Evolutionary conservation across 176 grass and related monocot genomes (phyloP).

Genomic region (Echinochloa phyllopogon): DNA sequence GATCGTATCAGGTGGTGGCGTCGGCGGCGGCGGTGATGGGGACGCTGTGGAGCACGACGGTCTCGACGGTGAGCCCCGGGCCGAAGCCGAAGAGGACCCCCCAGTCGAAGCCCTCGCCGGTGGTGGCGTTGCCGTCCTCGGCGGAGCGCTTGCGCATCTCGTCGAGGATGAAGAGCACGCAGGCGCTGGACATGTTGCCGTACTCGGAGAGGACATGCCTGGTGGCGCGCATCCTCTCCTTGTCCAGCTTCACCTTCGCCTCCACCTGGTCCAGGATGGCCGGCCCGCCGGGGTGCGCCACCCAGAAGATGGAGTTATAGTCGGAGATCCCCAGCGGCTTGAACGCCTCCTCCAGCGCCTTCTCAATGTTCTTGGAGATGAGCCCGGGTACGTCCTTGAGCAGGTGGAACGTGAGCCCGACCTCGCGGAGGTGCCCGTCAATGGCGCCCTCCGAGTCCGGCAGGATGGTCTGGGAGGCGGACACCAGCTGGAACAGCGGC

Average conservation of each 20-base stretch:
- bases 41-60: conserved; percentile 81
- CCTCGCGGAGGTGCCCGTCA: conserved; percentile 83
- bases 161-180: conserved; percentile 92
- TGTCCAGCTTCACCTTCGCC: conserved; percentile 66
- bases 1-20: conserved; percentile 27
- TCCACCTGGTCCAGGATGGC: conserved; percentile 92
- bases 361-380: conserved; percentile 92
- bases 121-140: conserved; percentile 76
- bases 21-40: conserved; percentile 35
- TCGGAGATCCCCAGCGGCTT: conserved; percentile 69
- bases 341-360: conserved; percentile 71
- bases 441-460: conserved; percentile 94
- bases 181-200: conserved; percentile 94
- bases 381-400: conserved; percentile 89
- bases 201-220: conserved; percentile 72
- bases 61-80: conserved; percentile 90
- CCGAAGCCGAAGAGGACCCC: conserved; percentile 96
- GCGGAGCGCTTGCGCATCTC: conserved; percentile 88
- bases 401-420: conserved; percentile 84
- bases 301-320: conserved; percentile 94
- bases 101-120: conserved; percentile 94
- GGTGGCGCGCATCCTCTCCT: conserved; percentile 72
- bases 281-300: conserved; percentile 80
- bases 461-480: conserved; percentile 79
- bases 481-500: conserved; percentile 81